Base-by-base conservation (phyloP, 352 stramenopile genomes). In the Phytophthora quininea region DNA sequence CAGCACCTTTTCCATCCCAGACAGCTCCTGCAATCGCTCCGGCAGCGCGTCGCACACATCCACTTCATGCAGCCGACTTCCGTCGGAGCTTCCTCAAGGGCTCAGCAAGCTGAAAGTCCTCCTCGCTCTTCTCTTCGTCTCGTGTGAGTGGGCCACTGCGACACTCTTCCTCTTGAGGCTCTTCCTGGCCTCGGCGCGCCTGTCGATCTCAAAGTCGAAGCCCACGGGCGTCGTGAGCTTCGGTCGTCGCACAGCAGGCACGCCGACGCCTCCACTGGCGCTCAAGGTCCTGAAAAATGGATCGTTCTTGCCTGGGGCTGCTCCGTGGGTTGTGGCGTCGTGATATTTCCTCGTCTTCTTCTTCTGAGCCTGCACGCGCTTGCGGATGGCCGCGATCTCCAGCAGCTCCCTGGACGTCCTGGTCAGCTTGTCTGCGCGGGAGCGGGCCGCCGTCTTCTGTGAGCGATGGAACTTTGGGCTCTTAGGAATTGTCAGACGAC, bases 141-240 rank as follows among this genome's bases (percentile, higher is more conserved):
- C 52, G n/a, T 61, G 14, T 11, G 52, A 30, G n/a, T 40, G 37
- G 12, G 31, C 54, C 55, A 63, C 55, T 30, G 54, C 59, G 47
- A 67, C 54, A 29, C 64, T 80, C 30, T 74, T 74, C 19, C 73
- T 69, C 57, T 83, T 80, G 7, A 68, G 19, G 32, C 57, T 74
- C 47, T 62, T 74, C 24, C 68, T 65, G 30, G 63, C 46, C 31
- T 66, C 57, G 9, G 73, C 79, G 14, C 83, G 80, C 62, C 88
- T 92, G 62, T 93, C 82, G 32, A 86, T 84, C 59, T 89, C 77
- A 60, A 93, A 81, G 29, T 82, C 71, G 49, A 93, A 93, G 29
- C 72, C 82, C 33, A 90, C 65, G 9, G 85, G 85, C 48, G 72
- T 85, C 30, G 85, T 93, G 10, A 93, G 79, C 50, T 86, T 85